Evolutionary conservation across 2,329 filamentous ascomycete species (phyloP), one percentile per base, ranked within the genome.

Genomic region (Claviceps arundinis): DNA sequence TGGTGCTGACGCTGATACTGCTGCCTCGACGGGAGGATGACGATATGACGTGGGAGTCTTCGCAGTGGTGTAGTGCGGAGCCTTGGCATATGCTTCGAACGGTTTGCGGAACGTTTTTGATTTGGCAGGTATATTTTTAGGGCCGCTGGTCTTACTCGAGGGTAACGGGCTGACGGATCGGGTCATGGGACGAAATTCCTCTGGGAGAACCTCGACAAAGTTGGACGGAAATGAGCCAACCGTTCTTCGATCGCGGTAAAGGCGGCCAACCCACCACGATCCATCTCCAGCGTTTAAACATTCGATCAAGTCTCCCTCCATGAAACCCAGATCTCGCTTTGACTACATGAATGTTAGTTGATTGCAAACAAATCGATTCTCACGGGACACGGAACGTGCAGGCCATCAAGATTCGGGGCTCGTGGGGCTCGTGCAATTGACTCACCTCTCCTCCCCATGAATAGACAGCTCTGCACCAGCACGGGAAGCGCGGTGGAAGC

Each of bases 291-390:
- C 93, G 67, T 98, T 98, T 50, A 98, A 76, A 64, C 91, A 96
- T 78, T 98, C 93, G 66, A 98, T 98, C 59, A 98, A 71, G 69
- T 98, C 93, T 57, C 93, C 93, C 69, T 98, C 93, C 60, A 98
- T 86, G 69, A 98, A 98, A 16, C 93, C 93, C 53, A 98, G 77
- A 65, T 98, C 93, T 67, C 86, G 83, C 73, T 95, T 95, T 24
- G 86, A 91, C 83, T 85, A 54, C 48, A 4, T 17, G 3, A 2
- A 19, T 17, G 53, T 55, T 42, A 55, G 51, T 38, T 11, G 16
- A 8, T 22, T 5, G 24, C 38, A 34, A 26, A 30, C 24, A 48
- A 34, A 17, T 14, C 7, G 38, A 6, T n/a, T 16, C 6, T 19
- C n/a, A 17, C 9, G 11, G 30, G 30, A 34, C 30, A 34, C 14